A percentile compares a stretch with the other conserved stretches of the same genome.
Conservation (phyloP, 2,329 filamentous ascomycete species). For the Xylariaceae sp. region DNA sequence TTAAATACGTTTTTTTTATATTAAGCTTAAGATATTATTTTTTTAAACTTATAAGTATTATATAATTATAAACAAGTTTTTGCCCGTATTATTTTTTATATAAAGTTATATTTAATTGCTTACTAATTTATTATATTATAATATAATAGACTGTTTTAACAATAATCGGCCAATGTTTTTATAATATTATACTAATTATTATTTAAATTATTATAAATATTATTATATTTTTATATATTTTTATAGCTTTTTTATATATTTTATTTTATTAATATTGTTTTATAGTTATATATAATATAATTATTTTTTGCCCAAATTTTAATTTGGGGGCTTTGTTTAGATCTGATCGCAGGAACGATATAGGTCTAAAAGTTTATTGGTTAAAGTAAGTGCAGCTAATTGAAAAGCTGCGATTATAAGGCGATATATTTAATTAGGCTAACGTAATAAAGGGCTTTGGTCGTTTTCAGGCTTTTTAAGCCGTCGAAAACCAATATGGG, state of each 20-base stretch:
- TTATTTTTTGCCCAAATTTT: no score
- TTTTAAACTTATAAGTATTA: background rate
- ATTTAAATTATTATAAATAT: background rate
- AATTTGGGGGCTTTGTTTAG: no score
- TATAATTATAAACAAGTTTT: background rate
- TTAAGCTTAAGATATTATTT: background rate
- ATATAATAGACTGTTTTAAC: background rate
- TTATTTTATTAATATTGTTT: background rate
- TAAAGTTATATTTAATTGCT: background rate
- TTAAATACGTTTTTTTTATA: slow-evolving; percentile 3
- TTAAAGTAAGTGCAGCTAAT: no score
- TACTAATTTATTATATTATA: background rate
- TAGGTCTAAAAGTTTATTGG: no score
- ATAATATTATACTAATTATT: background rate
- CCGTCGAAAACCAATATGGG: no score
- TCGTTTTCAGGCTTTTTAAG: no score
- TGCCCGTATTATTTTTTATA: background rate
- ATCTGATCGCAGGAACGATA: no score
- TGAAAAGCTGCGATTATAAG: no score
- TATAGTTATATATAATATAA: background rate
- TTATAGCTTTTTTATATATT: background rate
- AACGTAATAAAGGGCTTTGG: no score
- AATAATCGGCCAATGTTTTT: background rate
- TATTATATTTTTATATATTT: background rate
- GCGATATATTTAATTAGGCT: no score